Base-by-base conservation (phyloP, 164 flowering plant species). In the grape (Vitis vinifera) region DNA sequence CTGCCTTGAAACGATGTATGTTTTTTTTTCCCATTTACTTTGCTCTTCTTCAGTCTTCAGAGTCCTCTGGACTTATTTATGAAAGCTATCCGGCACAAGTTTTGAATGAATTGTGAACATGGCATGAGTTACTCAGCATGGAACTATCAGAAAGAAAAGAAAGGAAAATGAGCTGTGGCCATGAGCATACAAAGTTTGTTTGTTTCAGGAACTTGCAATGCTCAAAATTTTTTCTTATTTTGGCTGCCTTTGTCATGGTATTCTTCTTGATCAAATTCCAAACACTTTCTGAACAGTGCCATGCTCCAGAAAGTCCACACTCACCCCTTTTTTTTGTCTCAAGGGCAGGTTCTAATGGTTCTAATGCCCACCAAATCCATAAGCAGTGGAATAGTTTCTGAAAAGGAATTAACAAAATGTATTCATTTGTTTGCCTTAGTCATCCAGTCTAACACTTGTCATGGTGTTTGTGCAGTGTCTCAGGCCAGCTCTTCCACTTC, bases 1-100 rank as follows among this genome's bases (percentile, higher is more conserved):
- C 64, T 63, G 51, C 79, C 65, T 57, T 76, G 66, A 76, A 76
- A 60, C 55, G 68, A 53, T 15, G 79, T 76, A 75, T 17, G 69
- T 30, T 12, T 60, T 48, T 48, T 29, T 29, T 47, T 44, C 51
- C 59, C 1, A 51, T 49, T 15, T 19, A 19, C 10, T 27, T 13
- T 10, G 8, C 9, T 23, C 11, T 27, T 57, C 30, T 23, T 14
- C 14, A 10, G 9, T 57, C 30, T 23, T 14, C 14, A 3, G 9
- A 9, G 31, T 10, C 13, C 10, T 29, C 64, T 55, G 13, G 48
- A 10, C 19, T 56, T 48, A 47, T 53, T 17, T 30, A 10, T 7
- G 16, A 17, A 57, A 49, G 56, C 3, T 9, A 59, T 27, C 47
- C 19, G 15, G 37, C 37, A 27, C 10, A 5, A 59, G 10, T 59